These are phyloP conservation scores for Aspergillus oerlinghausenensis DNA, from an alignment of 2,329 filamentous ascomycete genomes.

Conservation along the genomic window DNA sequence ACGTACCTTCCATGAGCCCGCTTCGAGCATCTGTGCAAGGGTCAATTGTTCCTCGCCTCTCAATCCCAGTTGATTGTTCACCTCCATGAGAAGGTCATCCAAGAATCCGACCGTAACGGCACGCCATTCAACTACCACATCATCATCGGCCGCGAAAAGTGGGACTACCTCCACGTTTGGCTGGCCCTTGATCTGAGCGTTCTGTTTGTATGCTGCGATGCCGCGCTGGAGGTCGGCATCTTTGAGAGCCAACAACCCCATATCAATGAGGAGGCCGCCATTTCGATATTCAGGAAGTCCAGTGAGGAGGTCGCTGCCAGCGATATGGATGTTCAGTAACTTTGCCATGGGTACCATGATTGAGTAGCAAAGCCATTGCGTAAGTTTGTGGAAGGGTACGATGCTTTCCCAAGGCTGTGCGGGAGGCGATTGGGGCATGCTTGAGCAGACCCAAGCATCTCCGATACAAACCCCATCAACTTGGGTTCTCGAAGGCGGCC, in stretches of 20 bases:
- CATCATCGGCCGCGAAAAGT: conserved; percentile 67
- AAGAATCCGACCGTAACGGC: conserved; percentile 71
- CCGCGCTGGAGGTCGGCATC: conserved; percentile 65
- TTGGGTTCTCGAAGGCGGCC: conserved; percentile 79
- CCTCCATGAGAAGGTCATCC: conserved; percentile 64
- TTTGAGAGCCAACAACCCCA: conserved; percentile 75
- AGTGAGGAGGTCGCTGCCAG: conserved; percentile 75
- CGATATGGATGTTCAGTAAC: conserved; percentile 73
- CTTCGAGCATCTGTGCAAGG: conserved; percentile 86
- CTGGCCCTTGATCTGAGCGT: conserved; percentile 67
- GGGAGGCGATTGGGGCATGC: conserved; percentile 67
- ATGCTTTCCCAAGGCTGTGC: conserved; percentile 72
- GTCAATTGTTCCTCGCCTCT: conserved; percentile 66
- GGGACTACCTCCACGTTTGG: conserved; percentile 70
- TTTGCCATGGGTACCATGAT: conserved; percentile 87
- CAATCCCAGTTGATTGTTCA: conserved; percentile 65
- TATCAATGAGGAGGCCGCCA: conserved; percentile 80
- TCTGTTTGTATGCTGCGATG: conserved; percentile 62
- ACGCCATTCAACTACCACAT: conserved; percentile 76
- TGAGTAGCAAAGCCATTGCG: conserved; percentile 91
- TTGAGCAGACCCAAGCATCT: conserved; percentile 87
- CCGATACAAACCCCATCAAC: conserved; percentile 84
- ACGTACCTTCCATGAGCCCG: conserved; percentile 93
- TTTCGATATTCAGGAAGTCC: conserved; percentile 91
- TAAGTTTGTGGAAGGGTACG: conserved; percentile 88